These are phyloP conservation scores for Carex cristatella DNA, from an alignment of 176 grass and related monocot genomes.

Conservation along the genomic window DNA sequence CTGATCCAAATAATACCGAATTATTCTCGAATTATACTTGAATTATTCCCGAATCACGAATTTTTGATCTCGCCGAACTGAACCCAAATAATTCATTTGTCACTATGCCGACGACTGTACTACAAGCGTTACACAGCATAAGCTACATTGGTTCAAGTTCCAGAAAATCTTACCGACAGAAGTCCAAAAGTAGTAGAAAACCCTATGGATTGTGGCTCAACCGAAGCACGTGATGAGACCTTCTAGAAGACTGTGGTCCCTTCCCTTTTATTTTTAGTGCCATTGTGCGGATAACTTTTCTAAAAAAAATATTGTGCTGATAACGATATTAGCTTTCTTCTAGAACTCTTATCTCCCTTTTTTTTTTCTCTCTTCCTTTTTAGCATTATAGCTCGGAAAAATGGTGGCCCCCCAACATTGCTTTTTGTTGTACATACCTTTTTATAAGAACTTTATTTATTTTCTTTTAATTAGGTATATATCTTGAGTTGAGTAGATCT, in stretches of 20 bases:
- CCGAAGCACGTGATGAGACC: background rate
- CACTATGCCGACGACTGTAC: too few relatives aligned
- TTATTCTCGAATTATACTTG: too few relatives aligned
- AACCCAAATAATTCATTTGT: too few relatives aligned
- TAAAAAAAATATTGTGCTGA: background rate
- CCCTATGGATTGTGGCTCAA: too few relatives aligned
- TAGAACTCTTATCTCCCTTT: background rate
- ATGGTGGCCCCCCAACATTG: background rate
- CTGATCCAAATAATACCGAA: too few relatives aligned
- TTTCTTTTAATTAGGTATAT: too few relatives aligned
- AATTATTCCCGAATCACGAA: too few relatives aligned
- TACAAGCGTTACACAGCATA: background rate
- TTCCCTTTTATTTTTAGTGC: background rate
- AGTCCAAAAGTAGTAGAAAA: background rate
- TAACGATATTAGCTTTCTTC: background rate
- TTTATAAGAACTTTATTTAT: too few relatives aligned
- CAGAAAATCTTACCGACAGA: background rate
- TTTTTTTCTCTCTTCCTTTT: background rate
- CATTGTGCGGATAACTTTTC: background rate
- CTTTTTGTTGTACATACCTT: background rate
- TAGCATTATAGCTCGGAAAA: background rate
- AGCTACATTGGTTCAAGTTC: background rate
- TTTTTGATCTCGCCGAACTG: too few relatives aligned
- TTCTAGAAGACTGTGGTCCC: slow-evolving; percentile 8
- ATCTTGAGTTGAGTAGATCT: too few relatives aligned